Base-by-base conservation (phyloP, 176 grass and related monocot genomes). In the Alopecurus myosuroides region DNA sequence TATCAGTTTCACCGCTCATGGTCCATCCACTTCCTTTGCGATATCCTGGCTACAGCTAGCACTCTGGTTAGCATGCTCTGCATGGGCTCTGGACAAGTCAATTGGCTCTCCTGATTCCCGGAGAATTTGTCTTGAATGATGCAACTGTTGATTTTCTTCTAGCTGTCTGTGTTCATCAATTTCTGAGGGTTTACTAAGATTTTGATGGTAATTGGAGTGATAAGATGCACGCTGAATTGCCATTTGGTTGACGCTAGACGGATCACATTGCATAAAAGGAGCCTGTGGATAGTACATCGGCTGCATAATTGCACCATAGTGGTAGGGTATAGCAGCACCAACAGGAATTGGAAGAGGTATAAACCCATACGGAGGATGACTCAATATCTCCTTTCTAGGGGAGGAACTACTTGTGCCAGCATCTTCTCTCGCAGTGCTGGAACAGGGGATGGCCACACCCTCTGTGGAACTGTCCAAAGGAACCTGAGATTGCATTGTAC, bases 261-360 rank as follows among this genome's bases (percentile, higher is more conserved):
- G 88, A 86, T 84, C 81, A 84, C 91, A 76, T n/a, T 82, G 88
- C 60, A 86, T 76, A 58, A 78, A 81, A 81, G 85, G 77, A 83
- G 63, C 77, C 18, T 92, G 88, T 31, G 80, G 57, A 39, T 94
- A 92, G 79, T 90, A 97, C 58, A 94, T 80, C 7, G 92, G 88
- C 22, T 91, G 91, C 82, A 99, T 45, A 73, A 97, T 86, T 36
- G 91, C 56, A 81, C 71, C 70, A 35, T 91, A 99, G 26, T 88
- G 93, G 60, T 89, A 97, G 22, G 91, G 82, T 81, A 99, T 90
- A 68, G 71, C 79, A 81, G 88, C 72, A 84, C 81, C 71, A 19
- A 92, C 84, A 68, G 93, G 86, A 90, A 89, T 82, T 64, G 93
- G 88, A 88, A 97, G 36, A 82, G 94, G 85, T 70, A 97, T 76